Base-by-base conservation (phyloP, 129 eudicot genomes). In the Solidago caesia region DNA sequence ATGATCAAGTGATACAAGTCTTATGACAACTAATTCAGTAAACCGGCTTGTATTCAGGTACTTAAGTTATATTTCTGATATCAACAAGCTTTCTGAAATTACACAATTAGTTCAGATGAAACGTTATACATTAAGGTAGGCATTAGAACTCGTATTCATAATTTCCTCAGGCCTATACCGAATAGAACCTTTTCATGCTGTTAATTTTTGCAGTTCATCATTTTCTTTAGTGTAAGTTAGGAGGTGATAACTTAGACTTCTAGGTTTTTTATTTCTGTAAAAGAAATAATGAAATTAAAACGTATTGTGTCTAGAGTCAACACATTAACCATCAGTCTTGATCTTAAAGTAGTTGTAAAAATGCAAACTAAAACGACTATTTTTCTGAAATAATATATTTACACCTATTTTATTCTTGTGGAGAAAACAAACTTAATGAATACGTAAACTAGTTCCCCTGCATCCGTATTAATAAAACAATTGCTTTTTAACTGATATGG, bases 1-100 rank as follows among this genome's bases (percentile, higher is more conserved):
- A 79, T 65, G 78, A 72, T 72, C 53, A 79, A 72, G 82, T 79
- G 78, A 65, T 72, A 12, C 77, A 33, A 68, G 44, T 47, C 16
- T 44, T 64, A 29, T 75, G 78, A 64, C 68, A 70, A 26, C 4
- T 51, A 6, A 9, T 13, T 6, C 39, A n/a, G 13, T 69, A 48
- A 26, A 8, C 15, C 8, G 26, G 8, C 42, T 4, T 42, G 71
- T 25, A 63, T 62, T 71, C 66, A 78, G 57, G 76, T 52, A 71
- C 71, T 77, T 68, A 11, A 52, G 6, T 47, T 68, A 68, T 44
- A 44, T 76, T 3, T 44, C n/a, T 57, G 60, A 56, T 43, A 45
- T 63, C 67, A 72, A 44, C 67, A 44, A 43, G 59, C 21, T 13
- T 5, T 53, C 15, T 53, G 59, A 4, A n/a, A 53, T n/a, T 14